Percentiles rank a stretch among this genome's conserved stretches.
phyloP scores from a whole-genome alignment of 2,329 filamentous ascomycete genomes.

The Scedosporium boydii region DNA sequence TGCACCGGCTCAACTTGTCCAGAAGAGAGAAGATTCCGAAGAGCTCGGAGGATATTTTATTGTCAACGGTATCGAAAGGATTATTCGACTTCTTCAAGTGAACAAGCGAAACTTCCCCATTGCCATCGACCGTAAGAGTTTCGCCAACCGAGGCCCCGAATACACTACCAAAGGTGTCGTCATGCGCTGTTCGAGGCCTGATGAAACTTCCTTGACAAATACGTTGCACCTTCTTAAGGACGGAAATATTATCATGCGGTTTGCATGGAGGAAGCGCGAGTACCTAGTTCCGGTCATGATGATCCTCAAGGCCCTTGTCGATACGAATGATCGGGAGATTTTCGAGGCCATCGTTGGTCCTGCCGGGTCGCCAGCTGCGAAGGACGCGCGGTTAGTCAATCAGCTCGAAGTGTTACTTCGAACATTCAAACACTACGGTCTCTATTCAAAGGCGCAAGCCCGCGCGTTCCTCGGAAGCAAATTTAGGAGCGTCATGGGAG shows the following conservation, averaged over 20 bases:
- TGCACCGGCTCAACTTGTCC: slow-evolving; percentile 71
- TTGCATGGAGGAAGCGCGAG: slow-evolving; percentile 96
- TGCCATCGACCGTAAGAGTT: slow-evolving; percentile 86
- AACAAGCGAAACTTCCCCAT: slow-evolving; percentile 90
- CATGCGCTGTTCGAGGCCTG: slow-evolving; percentile 84
- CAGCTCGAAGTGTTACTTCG: slow-evolving; percentile 84
- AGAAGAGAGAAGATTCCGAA: slow-evolving; percentile 88
- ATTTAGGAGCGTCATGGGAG: slow-evolving; percentile 78
- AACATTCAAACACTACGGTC: slow-evolving; percentile 83
- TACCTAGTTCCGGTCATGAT: slow-evolving; percentile 95
- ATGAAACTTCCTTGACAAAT: slow-evolving; percentile 96
- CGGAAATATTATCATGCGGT: slow-evolving; percentile 92
- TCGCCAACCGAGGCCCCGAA: slow-evolving; percentile 73
- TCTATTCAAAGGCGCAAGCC: slow-evolving; percentile 75
- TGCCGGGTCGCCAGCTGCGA: slow-evolving; percentile 63
- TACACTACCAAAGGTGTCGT: slow-evolving; percentile 90
- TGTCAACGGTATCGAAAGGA: slow-evolving; percentile 94
- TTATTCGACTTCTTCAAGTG: slow-evolving; percentile 85
- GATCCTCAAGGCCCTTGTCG: slow-evolving; percentile 87
- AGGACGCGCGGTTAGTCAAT: slow-evolving; percentile 91
- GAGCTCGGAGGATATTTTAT: slow-evolving; percentile 96
- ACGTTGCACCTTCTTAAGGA: slow-evolving; percentile 92
- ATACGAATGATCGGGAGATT: slow-evolving; percentile 94
- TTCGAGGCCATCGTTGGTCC: slow-evolving; percentile 86
- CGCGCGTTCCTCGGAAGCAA: slow-evolving; percentile 81